These are phyloP conservation scores for Oryza longistaminata DNA, from an alignment of 176 grass and related monocot genomes.

Conservation along the genomic window DNA sequence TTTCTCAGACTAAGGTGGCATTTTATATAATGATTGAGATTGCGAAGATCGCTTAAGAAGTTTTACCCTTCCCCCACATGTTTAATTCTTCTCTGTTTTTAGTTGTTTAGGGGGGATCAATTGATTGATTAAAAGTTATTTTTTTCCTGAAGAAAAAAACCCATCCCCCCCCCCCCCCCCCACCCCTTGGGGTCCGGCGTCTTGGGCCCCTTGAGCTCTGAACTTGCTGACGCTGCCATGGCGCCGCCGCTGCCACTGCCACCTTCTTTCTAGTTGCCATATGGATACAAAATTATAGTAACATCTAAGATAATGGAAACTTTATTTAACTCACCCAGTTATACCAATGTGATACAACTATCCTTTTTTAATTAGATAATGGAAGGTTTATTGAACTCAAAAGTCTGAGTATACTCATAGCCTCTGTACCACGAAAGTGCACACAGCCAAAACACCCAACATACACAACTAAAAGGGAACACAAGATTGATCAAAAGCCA, in stretches of 20 bases:
- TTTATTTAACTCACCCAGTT: too few relatives aligned
- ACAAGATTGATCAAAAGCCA: too few relatives aligned
- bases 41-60: not conserved
- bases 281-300: too few relatives aligned
- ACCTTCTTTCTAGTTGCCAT: constrained; percentile 37
- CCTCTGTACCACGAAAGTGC: too few relatives aligned
- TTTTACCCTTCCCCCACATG: not conserved
- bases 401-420: too few relatives aligned
- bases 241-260: not conserved
- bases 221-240: constrained; percentile 2
- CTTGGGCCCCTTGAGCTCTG: constrained; percentile 49
- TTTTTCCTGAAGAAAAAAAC: not conserved
- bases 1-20: not conserved
- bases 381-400: too few relatives aligned
- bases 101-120: not conserved
- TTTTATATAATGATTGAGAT: not conserved
- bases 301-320: too few relatives aligned
- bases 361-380: too few relatives aligned
- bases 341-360: too few relatives aligned
- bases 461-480: too few relatives aligned
- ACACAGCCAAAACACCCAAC: too few relatives aligned
- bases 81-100: not conserved
- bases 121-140: not conserved
- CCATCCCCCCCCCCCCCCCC: too few relatives aligned
- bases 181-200: constrained; percentile 61